Evolutionary conservation across 148 eudicot species (phyloP), one percentile per base, ranked within the genome.

Genomic region (Chenopodium suecicum): DNA sequence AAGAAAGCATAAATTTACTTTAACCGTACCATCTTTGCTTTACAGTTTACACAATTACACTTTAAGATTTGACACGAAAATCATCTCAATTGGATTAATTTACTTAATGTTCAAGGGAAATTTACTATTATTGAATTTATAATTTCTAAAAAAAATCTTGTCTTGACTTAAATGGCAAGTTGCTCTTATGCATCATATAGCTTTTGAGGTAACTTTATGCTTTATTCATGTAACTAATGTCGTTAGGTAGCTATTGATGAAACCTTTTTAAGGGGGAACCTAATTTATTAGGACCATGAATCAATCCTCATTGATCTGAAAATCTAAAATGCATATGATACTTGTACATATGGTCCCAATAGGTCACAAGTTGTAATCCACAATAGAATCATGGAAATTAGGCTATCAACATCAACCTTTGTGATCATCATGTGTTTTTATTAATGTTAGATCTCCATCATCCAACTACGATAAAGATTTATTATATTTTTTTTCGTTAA

Each of bases 371-470:
- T 84, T 80, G 80, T 80, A 80, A 16, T 65, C 67, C 52, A 60
- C 78, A 60, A 69, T 69, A 22, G 52, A 50, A 54, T 75, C 63
- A 60, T 82, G n/a, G 66, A 64, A 22, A 47, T 73, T 65, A 71
- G 41, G 64, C 85, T 48, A 83, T 83, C 85, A 83, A 44, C 46
- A 83, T 85, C 82, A 75, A 29, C 70, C 73, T 68, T 80, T 27
- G 12, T 78, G 71, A 79, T 85, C 75, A 84, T 81, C 87, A 81
- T 86, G 87, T 87, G 88, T 71, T 47, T 22, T 14, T n/a, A 68
- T 22, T 56, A 56, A 14, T 82, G 77, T 70, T 71, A 29, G 50
- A 76, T 77, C 76, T 13, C 62, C 56, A 76, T 82, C 80, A 56
- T 56, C 66, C 70, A 6, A 41, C 47, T 48, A 68, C 69, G 47